Evolutionary conservation across 352 stramenopile genomes (phyloP).

Genomic region (Phytophthora podocarpi): DNA sequence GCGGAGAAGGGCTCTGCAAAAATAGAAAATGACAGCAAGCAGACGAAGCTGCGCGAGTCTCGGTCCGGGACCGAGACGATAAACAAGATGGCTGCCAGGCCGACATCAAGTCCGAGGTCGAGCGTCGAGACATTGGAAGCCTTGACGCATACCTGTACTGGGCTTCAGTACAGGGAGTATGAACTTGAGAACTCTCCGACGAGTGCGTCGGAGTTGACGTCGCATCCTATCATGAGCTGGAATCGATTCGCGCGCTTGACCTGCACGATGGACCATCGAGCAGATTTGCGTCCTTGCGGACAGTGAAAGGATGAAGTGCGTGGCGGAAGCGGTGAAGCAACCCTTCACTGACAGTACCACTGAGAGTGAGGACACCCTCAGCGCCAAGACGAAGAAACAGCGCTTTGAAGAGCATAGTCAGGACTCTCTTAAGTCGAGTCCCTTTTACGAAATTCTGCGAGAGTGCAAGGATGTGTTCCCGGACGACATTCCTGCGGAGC

Average conservation of each 20-base stretch:
- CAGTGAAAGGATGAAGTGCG: too few species aligned
- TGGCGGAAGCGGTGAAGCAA: not conserved
- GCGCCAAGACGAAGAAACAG: too few species aligned
- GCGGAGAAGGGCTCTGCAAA: too few species aligned
- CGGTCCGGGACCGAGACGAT: too few species aligned
- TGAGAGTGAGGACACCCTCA: too few species aligned
- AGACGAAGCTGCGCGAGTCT: too few species aligned
- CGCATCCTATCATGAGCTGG: not conserved
- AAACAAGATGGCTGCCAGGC: not conserved
- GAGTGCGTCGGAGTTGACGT: not conserved
- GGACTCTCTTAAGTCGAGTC: slow-evolving; percentile 4
- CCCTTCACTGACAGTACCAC: too few species aligned
- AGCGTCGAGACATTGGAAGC: not conserved
- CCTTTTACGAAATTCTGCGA: not conserved
- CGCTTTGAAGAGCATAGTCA: not conserved
- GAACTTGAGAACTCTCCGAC: not conserved
- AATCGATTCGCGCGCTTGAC: too few species aligned
- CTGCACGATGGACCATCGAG: not conserved
- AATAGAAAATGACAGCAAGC: too few species aligned
- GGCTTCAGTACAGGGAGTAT: not conserved
- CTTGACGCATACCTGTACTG: not conserved
- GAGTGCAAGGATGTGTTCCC: too few species aligned
- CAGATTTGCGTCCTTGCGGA: not conserved
- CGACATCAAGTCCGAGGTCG: not conserved
- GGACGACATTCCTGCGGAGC: not conserved